Evolutionary conservation across 139 green algal genomes (phyloP).

Genomic region (Tetradesmus lagerheimii): DNA sequence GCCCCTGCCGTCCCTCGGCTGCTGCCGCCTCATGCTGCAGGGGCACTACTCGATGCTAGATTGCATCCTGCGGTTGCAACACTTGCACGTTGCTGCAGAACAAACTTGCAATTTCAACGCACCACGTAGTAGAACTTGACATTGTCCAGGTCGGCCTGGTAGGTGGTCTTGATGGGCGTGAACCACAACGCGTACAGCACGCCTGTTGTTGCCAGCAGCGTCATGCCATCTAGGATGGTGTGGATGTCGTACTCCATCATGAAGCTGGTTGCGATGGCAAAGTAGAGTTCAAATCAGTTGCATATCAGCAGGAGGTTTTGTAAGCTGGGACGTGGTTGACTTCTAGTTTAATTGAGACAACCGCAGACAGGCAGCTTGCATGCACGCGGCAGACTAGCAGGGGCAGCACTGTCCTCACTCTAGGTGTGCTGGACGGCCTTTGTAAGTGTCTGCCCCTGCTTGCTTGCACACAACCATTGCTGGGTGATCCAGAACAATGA

Average conservation of each 20-base stretch:
- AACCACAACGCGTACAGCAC: constrained; percentile 90
- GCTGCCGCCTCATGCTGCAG: background rate
- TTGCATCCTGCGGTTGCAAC: background rate
- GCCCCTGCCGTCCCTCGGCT: too few relatives aligned
- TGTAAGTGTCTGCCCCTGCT: too few relatives aligned
- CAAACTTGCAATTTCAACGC: background rate
- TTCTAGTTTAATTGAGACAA: too few relatives aligned
- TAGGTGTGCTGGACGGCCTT: too few relatives aligned
- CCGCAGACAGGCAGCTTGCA: too few relatives aligned
- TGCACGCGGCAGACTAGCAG: too few relatives aligned
- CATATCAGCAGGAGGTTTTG: too few relatives aligned
- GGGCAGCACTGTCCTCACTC: too few relatives aligned
- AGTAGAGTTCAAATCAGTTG: too few relatives aligned
- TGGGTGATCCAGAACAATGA: too few relatives aligned
- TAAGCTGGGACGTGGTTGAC: too few relatives aligned
- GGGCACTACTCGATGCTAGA: background rate
- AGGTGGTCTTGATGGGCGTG: constrained; percentile 80
- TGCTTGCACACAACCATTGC: background rate
- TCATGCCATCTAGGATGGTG: constrained; percentile 95
- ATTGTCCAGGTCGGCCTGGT: constrained; percentile 91
- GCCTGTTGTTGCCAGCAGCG: constrained; percentile 86
- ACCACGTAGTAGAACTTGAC: constrained; percentile 86
- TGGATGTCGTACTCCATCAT: constrained; percentile 99
- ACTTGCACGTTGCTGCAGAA: background rate
- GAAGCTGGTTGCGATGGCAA: constrained; percentile 73